A percentile compares a stretch with the other conserved stretches of the same genome.
phyloP scores from a whole-genome alignment of 495 filamentous ascomycete genomes.

The Cudoniella acicularis region DNA sequence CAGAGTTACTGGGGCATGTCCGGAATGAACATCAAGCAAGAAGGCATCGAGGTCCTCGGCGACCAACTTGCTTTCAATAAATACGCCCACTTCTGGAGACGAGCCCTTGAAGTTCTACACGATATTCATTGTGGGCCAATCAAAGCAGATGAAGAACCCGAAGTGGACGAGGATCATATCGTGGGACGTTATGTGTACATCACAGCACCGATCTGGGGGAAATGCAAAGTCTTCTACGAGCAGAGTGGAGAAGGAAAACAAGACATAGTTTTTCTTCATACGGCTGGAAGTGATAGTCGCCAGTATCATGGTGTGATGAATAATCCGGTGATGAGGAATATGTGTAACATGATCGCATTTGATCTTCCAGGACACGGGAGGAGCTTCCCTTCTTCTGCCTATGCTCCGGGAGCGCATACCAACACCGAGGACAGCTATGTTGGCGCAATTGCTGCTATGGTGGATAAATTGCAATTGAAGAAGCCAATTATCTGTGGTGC shows the following conservation, averaged over 20 bases:
- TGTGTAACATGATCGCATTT: conserved; percentile 36
- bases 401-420: conserved; percentile 34
- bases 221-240: conserved; percentile 37
- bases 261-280: conserved; percentile 38
- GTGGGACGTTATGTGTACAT: conserved; percentile 35
- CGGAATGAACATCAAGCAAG: conserved; percentile 38
- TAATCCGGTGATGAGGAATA: conserved; percentile 29
- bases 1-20: conserved; percentile 39
- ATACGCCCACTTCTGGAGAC: conserved; percentile 36
- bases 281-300: conserved; percentile 34
- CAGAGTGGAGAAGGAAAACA: conserved; percentile 33
- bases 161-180: conserved; percentile 29
- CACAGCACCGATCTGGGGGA: conserved; percentile 33
- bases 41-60: conserved; percentile 28
- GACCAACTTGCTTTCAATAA: conserved; percentile 32
- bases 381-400: conserved; percentile 30
- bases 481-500: conserved; percentile 40
- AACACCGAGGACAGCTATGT: conserved; percentile 38
- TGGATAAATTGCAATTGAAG: conserved; percentile 31
- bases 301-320: conserved; percentile 41
- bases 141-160: conserved; percentile 22
- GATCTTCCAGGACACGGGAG: conserved; percentile 38
- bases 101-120: conserved; percentile 34
- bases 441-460: conserved; percentile 32
- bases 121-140: conserved; percentile 33